A percentile compares a stretch with the other conserved stretches of the same genome.
These are phyloP conservation scores for Anthracocystis setariae DNA, from an alignment of 1,284 basidiomycete genomes.

Conservation along the genomic window DNA sequence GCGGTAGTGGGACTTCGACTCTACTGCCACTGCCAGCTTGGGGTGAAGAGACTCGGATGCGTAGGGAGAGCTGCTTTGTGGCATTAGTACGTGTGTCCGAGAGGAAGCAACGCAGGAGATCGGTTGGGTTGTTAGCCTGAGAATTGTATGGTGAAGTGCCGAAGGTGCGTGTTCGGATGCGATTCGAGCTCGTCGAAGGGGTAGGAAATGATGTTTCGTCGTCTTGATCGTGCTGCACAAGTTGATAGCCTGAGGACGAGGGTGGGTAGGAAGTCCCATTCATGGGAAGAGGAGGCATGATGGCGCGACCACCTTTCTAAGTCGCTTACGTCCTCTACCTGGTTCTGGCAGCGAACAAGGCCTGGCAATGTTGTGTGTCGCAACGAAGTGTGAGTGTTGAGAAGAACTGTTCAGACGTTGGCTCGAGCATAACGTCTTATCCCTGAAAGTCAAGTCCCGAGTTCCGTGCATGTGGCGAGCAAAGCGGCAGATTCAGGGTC, in stretches of 20 bases:
- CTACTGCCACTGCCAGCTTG: neutral
- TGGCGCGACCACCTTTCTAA: neutral
- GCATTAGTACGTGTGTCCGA: conserved; percentile 15
- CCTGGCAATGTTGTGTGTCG: neutral
- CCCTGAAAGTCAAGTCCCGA: conserved; percentile 8
- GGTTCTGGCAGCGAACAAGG: neutral
- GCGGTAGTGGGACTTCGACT: conserved; percentile 22
- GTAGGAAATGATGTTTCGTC: conserved; percentile 12
- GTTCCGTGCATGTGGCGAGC: neutral
- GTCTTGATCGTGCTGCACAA: conserved; percentile 6
- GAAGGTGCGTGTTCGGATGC: conserved; percentile 10
- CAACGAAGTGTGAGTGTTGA: neutral
- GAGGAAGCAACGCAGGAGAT: conserved; percentile 24
- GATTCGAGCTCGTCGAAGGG: neutral
- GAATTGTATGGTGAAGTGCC: conserved; percentile 25
- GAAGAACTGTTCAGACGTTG: neutral
- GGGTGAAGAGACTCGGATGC: conserved; percentile 6
- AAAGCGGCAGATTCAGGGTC: conserved; percentile 8
- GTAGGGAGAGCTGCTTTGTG: conserved; percentile 10
- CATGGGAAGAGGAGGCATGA: conserved; percentile 30
- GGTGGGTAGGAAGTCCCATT: conserved; percentile 29
- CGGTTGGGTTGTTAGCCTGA: conserved; percentile 16
- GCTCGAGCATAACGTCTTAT: conserved; percentile 3
- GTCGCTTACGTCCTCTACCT: neutral
- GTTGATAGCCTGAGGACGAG: conserved; percentile 24